Conservation (phyloP, 192 early-diverging fungal species). For the Backusella liffmaniae region DNA sequence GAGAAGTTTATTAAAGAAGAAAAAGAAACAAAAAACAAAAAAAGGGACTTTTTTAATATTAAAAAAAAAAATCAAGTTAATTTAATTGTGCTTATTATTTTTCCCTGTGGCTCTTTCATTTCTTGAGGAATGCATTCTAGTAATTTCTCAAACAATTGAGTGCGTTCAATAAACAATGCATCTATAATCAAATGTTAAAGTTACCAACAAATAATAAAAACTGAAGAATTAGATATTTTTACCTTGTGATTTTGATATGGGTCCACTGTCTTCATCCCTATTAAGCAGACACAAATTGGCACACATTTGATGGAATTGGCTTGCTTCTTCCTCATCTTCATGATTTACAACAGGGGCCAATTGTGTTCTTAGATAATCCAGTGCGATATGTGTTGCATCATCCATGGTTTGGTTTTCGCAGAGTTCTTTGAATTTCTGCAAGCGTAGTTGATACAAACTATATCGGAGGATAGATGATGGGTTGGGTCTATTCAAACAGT, state of each 20-base stretch:
- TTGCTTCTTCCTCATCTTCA: constrained; percentile 40
- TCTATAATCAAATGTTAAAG: not conserved
- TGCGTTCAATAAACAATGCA: constrained; percentile 44
- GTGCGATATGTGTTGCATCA: constrained; percentile 50
- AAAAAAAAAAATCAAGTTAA: constrained; percentile 26
- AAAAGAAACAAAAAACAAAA: not conserved
- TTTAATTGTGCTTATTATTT: constrained; percentile 68
- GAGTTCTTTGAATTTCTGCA: constrained; percentile 80
- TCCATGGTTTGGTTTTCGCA: constrained; percentile 41
- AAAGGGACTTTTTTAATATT: not conserved
- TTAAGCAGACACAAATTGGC: constrained; percentile 15
- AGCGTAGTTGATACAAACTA: constrained; percentile 74
- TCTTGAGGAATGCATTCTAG: constrained; percentile 73
- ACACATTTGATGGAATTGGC: constrained; percentile 39
- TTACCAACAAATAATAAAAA: not conserved
- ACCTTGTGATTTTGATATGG: not conserved
- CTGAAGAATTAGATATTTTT: not conserved
- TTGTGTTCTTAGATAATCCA: constrained; percentile 76
- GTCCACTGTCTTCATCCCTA: not conserved
- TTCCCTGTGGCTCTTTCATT: constrained; percentile 74
- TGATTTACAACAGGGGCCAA: constrained; percentile 74
- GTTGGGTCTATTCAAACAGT: constrained; percentile 43
- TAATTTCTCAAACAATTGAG: constrained; percentile 65
- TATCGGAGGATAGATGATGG: constrained; percentile 68
- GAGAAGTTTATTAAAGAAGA: not conserved